These are phyloP conservation scores for Aotearoamyces nothofagi DNA, from an alignment of 2,329 filamentous ascomycete genomes.

Conservation along the genomic window DNA sequence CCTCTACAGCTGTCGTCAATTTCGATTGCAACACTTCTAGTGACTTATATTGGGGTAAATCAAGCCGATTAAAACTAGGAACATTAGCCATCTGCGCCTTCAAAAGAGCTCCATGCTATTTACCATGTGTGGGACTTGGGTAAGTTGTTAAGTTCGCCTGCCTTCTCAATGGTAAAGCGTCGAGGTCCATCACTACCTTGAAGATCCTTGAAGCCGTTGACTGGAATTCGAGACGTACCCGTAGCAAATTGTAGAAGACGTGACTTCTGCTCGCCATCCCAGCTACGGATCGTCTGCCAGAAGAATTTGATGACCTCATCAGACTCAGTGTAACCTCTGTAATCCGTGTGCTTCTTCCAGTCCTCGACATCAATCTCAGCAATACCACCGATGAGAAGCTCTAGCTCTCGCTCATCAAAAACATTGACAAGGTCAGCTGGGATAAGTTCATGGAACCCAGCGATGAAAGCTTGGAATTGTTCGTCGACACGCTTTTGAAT, in stretches of 20 bases:
- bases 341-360: conserved; percentile 99
- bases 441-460: conserved; percentile 94
- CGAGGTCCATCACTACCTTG: conserved; percentile 93
- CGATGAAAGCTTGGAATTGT: conserved; percentile 95
- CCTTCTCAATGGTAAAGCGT: conserved; percentile 96
- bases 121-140: conserved; percentile 98
- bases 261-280: conserved; percentile 98
- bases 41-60: conserved; percentile 84
- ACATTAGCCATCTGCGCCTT: conserved; percentile 3
- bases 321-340: conserved; percentile 93
- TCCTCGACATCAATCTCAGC: conserved; percentile 99
- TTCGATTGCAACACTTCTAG: conserved; percentile 77
- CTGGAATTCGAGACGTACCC: conserved; percentile 91
- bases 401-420: conserved; percentile 93
- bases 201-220: conserved; percentile 98
- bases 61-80: conserved; percentile 84
- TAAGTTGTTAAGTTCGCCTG: conserved; percentile 76
- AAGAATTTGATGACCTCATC: conserved; percentile 97
- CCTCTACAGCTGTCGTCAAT: conserved; percentile 91
- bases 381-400: conserved; percentile 93
- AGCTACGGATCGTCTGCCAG: conserved; percentile 93
- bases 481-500: conserved; percentile 97
- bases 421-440: conserved; percentile 94
- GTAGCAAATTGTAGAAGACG: conserved; percentile 93
- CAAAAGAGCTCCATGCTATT: conserved; percentile 20